A percentile compares a stretch with the other conserved stretches of the same genome.
Conservation (phyloP, 1,284 basidiomycete species). For the Naganishia sp. region DNA sequence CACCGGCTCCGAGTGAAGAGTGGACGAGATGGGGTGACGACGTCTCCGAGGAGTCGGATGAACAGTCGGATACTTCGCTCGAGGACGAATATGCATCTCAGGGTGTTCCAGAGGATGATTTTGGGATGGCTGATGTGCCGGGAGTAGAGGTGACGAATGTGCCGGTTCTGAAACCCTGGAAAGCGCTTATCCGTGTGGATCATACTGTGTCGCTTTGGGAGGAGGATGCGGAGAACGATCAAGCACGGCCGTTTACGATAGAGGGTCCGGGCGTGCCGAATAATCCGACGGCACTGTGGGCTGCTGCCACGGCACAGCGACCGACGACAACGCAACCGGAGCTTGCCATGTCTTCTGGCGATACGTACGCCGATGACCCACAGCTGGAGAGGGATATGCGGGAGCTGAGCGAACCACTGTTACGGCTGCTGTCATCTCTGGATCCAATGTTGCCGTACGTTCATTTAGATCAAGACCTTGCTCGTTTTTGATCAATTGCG, state of each 20-base stretch:
- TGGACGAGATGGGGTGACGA: constrained; percentile 54
- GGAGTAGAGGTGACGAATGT: constrained; percentile 50
- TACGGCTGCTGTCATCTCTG: constrained; percentile 64
- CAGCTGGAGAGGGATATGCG: constrained; percentile 33
- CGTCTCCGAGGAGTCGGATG: constrained; percentile 28
- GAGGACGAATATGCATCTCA: constrained; percentile 24
- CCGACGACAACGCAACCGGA: constrained; percentile 15
- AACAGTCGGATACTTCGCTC: constrained; percentile 37
- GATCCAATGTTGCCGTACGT: constrained; percentile 57
- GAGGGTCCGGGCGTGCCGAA: background rate
- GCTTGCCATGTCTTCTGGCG: constrained; percentile 23
- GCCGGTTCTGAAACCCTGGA: constrained; percentile 71
- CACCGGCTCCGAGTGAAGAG: constrained; percentile 61
- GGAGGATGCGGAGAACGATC: constrained; percentile 39
- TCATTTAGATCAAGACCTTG: background rate
- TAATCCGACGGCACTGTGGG: constrained; percentile 56
- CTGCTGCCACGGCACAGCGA: background rate
- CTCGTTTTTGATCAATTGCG: constrained; percentile 5
- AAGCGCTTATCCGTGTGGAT: constrained; percentile 72
- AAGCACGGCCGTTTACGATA: background rate
- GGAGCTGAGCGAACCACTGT: constrained; percentile 59
- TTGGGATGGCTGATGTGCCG: constrained; percentile 11
- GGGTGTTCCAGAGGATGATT: constrained; percentile 3
- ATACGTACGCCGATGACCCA: constrained; percentile 22
- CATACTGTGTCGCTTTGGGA: constrained; percentile 22